These are phyloP conservation scores for Metrosideros polymorpha DNA, from an alignment of 441 rosid species.

Conservation along the genomic window DNA sequence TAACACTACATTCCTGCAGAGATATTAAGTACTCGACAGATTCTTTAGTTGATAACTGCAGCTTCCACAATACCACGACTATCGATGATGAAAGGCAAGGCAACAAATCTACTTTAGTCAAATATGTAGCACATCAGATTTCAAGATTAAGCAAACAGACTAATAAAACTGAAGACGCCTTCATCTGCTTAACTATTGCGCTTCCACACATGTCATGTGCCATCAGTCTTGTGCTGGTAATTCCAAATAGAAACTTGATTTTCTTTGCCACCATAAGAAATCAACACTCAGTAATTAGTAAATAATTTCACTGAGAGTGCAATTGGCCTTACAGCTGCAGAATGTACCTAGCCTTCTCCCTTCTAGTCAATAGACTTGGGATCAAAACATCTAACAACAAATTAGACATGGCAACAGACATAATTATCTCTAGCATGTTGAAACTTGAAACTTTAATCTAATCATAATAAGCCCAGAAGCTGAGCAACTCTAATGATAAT, in stretches of 20 bases:
- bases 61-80: background rate
- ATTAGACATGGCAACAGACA: background rate
- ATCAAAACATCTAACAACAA: background rate
- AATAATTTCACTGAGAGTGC: background rate
- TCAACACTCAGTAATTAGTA: background rate
- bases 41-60: background rate
- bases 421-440: background rate
- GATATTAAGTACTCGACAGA: background rate
- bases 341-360: background rate
- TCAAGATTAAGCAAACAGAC: background rate
- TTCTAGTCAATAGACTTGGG: background rate
- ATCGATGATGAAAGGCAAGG: background rate
- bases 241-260: background rate
- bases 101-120: background rate
- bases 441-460: background rate
- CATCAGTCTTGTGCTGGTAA: background rate
- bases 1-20: background rate
- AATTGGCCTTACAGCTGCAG: background rate
- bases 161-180: background rate
- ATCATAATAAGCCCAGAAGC: background rate
- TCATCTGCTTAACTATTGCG: background rate
- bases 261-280: background rate
- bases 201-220: background rate
- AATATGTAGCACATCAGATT: background rate
- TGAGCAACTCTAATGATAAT: background rate